Percentiles rank a stretch among this genome's conserved stretches.
phyloP scores from a whole-genome alignment of 2,329 filamentous ascomycete genomes.

The Calonectria montana region DNA sequence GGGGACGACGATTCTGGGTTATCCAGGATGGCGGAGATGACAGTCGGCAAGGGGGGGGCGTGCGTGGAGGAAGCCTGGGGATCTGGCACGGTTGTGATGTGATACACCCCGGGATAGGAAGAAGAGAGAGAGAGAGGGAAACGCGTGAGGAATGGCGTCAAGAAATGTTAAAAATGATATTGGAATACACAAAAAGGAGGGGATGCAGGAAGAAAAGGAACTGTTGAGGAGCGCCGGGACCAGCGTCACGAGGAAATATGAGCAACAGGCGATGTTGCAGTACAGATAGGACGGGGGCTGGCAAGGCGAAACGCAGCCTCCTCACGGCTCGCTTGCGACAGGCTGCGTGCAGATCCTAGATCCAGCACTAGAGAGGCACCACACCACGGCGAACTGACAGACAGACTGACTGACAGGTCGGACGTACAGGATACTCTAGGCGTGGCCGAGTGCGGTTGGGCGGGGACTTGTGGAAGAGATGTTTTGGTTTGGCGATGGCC shows the following conservation, averaged over 20 bases:
- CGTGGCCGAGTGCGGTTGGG: conserved; percentile 39
- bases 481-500: conserved; percentile 2
- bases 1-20: conserved; percentile 27
- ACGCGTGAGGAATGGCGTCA: background rate
- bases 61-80: background rate
- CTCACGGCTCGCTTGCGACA: conserved; percentile 1
- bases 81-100: background rate
- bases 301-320: background rate
- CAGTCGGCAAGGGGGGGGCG: conserved; percentile 3
- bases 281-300: conserved; percentile 1
- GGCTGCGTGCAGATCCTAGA: background rate
- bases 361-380: conserved; percentile 1
- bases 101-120: background rate
- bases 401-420: background rate
- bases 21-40: conserved; percentile 24
- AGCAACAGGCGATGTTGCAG: conserved; percentile 11
- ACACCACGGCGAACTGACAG: background rate
- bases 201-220: background rate
- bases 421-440: background rate
- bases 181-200: background rate
- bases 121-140: background rate
- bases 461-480: conserved; percentile 1
- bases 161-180: background rate
- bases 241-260: background rate
- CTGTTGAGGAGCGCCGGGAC: background rate